A percentile compares a stretch with the other conserved stretches of the same genome.
Conservation (phyloP, 2,329 filamentous ascomycete species). For the Gnomoniopsis sp. region DNA sequence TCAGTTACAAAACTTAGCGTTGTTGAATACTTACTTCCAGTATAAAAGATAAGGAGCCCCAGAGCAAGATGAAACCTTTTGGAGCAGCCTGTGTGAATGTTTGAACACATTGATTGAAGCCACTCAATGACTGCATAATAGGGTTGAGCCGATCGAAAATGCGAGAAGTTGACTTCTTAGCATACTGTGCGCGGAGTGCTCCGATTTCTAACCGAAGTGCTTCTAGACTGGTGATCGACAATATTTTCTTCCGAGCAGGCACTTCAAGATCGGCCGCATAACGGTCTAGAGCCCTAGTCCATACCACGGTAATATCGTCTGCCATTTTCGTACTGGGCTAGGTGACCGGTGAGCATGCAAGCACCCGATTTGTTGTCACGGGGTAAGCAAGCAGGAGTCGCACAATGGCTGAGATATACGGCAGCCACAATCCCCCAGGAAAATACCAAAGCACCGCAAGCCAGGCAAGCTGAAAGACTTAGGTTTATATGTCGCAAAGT, state of each 20-base stretch:
- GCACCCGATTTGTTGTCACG: too few relatives aligned
- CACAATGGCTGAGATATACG: too few relatives aligned
- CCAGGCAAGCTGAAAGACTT: too few relatives aligned
- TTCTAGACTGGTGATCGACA: not conserved
- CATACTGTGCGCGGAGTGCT: not conserved
- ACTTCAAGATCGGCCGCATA: not conserved
- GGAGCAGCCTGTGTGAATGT: not conserved
- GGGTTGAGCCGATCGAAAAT: not conserved
- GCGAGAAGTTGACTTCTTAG: not conserved
- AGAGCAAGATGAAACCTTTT: not conserved
- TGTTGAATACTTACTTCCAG: not conserved
- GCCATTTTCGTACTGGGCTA: not conserved
- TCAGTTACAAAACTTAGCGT: not conserved
- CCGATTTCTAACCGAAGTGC: not conserved
- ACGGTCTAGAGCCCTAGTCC: not conserved
- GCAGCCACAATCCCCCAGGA: too few relatives aligned
- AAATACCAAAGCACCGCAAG: too few relatives aligned
- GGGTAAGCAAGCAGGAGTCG: not conserved
- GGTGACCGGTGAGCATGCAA: not conserved
- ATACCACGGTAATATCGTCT: not conserved
- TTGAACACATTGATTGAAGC: not conserved
- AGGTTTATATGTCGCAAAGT: too few relatives aligned
- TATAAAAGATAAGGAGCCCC: not conserved
- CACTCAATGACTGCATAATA: not conserved
- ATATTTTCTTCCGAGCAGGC: not conserved